A percentile compares a stretch with the other conserved stretches of the same genome.
Evolutionary conservation across 768 basidiomycete genomes (phyloP).

Genomic region (Leccinum pellstonianum): DNA sequence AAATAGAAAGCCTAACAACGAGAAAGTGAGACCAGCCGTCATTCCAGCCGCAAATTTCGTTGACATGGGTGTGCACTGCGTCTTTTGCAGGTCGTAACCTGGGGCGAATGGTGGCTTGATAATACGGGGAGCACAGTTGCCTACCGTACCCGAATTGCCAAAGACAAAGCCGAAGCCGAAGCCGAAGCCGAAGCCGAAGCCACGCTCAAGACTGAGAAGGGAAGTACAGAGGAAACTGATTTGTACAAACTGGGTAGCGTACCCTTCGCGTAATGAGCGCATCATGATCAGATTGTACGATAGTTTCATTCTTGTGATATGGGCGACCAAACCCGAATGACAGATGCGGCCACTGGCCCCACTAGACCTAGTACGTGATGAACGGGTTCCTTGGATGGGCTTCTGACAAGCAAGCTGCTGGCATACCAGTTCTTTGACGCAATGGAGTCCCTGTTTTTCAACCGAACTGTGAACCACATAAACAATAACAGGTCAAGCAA

Average conservation of each 20-base stretch:
- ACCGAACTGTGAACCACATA: no score
- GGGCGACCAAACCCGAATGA: no score
- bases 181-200: background rate
- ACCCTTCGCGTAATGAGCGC: background rate
- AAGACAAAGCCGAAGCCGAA: slow-evolving; percentile 9
- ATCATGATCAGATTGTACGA: background rate
- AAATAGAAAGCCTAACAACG: background rate
- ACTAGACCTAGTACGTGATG: no score
- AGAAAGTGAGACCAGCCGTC: background rate
- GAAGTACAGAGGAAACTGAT: background rate
- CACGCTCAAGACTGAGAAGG: background rate
- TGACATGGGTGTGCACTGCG: background rate
- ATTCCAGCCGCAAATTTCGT: background rate
- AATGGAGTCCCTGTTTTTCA: no score
- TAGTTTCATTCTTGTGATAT: background rate
- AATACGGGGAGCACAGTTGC: slow-evolving; percentile 14
- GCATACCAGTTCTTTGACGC: no score
- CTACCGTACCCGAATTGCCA: slow-evolving; percentile 15
- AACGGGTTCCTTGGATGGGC: no score
- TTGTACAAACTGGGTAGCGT: background rate
- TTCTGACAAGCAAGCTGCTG: no score
- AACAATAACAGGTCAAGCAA: no score
- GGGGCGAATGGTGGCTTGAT: slow-evolving; percentile 17
- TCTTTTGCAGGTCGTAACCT: background rate
- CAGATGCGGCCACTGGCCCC: no score